phyloP scores from a whole-genome alignment of 768 basidiomycete species.

The Pisolithus albus region DNA sequence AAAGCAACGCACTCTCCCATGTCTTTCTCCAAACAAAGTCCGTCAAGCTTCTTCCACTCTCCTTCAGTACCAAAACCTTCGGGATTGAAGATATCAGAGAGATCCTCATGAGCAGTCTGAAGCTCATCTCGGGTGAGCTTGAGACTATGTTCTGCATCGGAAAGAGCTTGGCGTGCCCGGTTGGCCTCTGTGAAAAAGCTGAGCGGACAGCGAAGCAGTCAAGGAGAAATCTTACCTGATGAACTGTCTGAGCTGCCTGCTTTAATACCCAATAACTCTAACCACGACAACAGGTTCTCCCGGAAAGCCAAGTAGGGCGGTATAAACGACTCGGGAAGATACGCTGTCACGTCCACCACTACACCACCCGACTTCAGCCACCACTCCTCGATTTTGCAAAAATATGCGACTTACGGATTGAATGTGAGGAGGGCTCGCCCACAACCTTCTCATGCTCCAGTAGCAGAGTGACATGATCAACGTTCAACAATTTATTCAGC shows the following conservation, averaged over 20 bases:
- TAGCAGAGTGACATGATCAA: constrained; percentile 70
- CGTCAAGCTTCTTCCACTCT: constrained; percentile 95
- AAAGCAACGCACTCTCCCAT: constrained; percentile 77
- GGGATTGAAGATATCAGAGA: constrained; percentile 58
- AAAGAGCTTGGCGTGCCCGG: constrained; percentile 55
- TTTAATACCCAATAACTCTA: constrained; percentile 59
- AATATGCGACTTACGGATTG: constrained; percentile 45
- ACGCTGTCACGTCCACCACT: constrained; percentile 79
- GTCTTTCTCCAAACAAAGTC: constrained; percentile 71
- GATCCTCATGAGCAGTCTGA: constrained; percentile 47
- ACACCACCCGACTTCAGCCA: background rate
- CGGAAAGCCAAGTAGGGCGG: constrained; percentile 68
- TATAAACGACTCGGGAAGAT: constrained; percentile 76
- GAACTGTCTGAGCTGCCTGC: constrained; percentile 32
- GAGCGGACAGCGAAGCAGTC: background rate
- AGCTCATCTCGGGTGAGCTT: constrained; percentile 46
- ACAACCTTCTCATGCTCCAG: constrained; percentile 72
- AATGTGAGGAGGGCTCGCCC: constrained; percentile 39
- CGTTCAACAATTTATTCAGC: constrained; percentile 48
- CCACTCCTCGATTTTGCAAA: no score
- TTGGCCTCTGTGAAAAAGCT: constrained; percentile 41
- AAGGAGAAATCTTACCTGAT: constrained; percentile 29
- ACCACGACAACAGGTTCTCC: constrained; percentile 51
- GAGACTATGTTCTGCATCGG: constrained; percentile 57
- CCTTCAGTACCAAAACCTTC: constrained; percentile 71